Evolutionary conservation across 768 basidiomycete genomes (phyloP), one percentile per base, ranked within the genome.

Genomic region (Leccinum imitatum): DNA sequence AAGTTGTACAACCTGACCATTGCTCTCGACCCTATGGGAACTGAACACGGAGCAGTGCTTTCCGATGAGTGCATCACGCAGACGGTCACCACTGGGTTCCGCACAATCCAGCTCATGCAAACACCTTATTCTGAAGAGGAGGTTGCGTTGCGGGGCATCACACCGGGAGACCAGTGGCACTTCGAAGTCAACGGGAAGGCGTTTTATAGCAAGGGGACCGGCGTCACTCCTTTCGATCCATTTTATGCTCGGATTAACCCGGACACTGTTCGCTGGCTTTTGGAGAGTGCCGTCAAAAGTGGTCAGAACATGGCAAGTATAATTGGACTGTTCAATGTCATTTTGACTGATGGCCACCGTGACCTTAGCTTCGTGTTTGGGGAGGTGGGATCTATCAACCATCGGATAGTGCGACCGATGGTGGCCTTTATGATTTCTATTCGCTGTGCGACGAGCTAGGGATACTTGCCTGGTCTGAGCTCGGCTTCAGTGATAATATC

Each of bases 91-190:
- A 83, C 82, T 6, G 84, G 84, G 9, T 86, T 85, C 72, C 80
- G 84, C 15, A 85, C 84, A 4, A 79, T 86, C 53, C 73, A 80
- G 52, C 78, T 85, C 31, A 74, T 79, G 25, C 84, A 85, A 68
- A 67, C 75, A 6, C 71, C 80, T 2, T 84, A 84, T 62, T 70
- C 78, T 7, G 70, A 78, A 53, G 70, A 74, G 31, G 82, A 84
- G 33, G 63, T 84, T 19, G 68, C 67, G 4, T 63, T 68, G 33
- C 76, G 80, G 4, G 82, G 83, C 1, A 84, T 85, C 57, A 84
- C 79, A 1, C 83, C 84, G 1, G 84, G 84, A 9, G 83, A 86
- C 63, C 78, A 85, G 63, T 85, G 82, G 79, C 82, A 85, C 67
- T 85, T 86, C 66, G 76, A 80, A 60, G 76, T 86, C 58, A 85